Conservation (phyloP, 768 basidiomycete species). For the Pulveroboletus sp. region DNA sequence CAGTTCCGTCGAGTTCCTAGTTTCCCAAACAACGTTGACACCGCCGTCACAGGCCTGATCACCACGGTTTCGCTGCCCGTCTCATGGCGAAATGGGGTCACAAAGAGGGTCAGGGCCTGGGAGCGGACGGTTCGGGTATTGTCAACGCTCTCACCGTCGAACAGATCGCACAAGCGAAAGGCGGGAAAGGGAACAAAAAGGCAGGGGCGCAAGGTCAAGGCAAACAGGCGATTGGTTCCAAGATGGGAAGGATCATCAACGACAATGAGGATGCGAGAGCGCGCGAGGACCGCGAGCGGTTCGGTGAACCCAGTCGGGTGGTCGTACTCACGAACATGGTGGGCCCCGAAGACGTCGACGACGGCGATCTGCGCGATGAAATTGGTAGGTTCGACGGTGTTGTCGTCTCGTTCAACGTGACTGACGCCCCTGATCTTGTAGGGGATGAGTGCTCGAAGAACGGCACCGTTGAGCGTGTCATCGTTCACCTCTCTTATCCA, state of each 20-base stretch:
- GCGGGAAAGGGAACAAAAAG: conserved; percentile 37
- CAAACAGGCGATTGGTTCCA: conserved; percentile 45
- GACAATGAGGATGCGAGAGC: conserved; percentile 80
- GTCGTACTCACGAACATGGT: conserved; percentile 92
- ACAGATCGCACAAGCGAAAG: conserved; percentile 41
- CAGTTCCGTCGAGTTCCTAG: neutral
- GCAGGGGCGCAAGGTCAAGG: conserved; percentile 35
- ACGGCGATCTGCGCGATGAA: conserved; percentile 81
- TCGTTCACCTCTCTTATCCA: conserved; percentile 75
- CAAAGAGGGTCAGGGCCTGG: conserved; percentile 89
- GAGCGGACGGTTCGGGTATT: conserved; percentile 79
- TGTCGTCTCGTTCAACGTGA: neutral
- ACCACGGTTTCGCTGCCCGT: conserved; percentile 75
- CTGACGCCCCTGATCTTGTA: conserved; percentile 25
- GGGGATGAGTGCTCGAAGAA: conserved; percentile 91
- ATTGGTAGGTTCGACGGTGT: conserved; percentile 55
- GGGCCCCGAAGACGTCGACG: conserved; percentile 74
- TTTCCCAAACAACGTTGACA: too few relatives aligned
- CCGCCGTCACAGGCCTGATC: conserved; percentile 44
- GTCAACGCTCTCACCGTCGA: conserved; percentile 86
- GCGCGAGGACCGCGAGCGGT: conserved; percentile 72
- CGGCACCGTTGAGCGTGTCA: conserved; percentile 86
- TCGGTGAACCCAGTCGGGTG: conserved; percentile 87
- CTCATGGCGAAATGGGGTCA: conserved; percentile 97
- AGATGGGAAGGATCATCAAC: conserved; percentile 88